Base-by-base conservation (phyloP, 192 early-diverging fungal genomes). In the Entomortierella chlamydospora region DNA sequence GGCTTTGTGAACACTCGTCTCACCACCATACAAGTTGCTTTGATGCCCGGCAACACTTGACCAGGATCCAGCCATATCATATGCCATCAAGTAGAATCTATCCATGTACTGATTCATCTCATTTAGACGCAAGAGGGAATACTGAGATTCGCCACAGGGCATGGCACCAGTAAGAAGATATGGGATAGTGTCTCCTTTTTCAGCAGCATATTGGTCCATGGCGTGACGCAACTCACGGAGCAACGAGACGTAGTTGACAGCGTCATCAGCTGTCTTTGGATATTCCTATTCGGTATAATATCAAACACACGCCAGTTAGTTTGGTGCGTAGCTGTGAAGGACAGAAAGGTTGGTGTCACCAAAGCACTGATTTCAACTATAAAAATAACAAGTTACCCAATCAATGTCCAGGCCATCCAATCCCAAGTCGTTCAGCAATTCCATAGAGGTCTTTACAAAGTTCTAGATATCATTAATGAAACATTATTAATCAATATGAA, bases 51-150 rank as follows among this genome's bases (percentile, higher is more conserved):
- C 83, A 22, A 65, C 63, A 15, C 28, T 13, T 29, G 90, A 91
- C 92, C 94, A 92, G 29, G 86, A 73, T 2, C 91, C 91, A 1
- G 85, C 76, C 52, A 90, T 88, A 74, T 95, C 94, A 80, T 98
- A 98, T 4, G 95, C 88, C 98, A 99, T 99, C 49, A 98, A 72
- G 71, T 96, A 94, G 85, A 98, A 93, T 22, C 84, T 68, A 80
- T 95, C 91, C 33, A 93, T 85, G 41, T 88, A 89, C 25, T 85
- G 83, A 9, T 86, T 84, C 84, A 93, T 91, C 56, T 86, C 87
- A 7, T 60, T 72, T 42, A 95, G 83, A 23, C 86, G 73, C 52
- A 92, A 68, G 20, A 88, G 86, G 26, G 85, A 83, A 69, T 93
- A 93, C n/a, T 89, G 82, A 1, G 82, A 74, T 45, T 83, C 87